Base-by-base conservation (phyloP, 805 yeast genomes). In the Metschnikowia kofuensis region DNA sequence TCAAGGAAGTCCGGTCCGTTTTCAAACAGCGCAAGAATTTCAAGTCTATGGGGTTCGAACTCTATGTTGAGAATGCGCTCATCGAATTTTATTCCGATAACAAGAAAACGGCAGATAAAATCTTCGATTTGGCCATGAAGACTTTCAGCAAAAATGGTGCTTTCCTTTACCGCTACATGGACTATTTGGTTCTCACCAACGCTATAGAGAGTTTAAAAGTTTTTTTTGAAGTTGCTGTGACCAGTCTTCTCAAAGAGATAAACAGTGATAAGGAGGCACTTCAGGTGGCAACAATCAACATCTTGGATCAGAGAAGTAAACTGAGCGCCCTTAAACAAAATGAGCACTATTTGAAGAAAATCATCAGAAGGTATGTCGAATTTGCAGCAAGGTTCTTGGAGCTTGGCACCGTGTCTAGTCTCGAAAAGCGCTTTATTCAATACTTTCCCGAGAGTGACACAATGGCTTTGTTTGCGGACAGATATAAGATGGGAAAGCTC, bases 101-200 rank as follows among this genome's bases (percentile, higher is more conserved):
- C 52, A 69, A 77, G 26, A 83, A 80, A 46, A 82, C 87, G 40
- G 91, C 97, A 0, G 71, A 78, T 44, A 84, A 84, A 61, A 83
- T 91, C 15, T 85, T 89, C 63, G 95, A 87, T 66, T 88, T 39
- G 97, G 95, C 50, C 7, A 70, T 88, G 70, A 87, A 82, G 61
- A 61, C 69, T 40, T 80, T 72, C 35, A 66, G 74, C 12, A 78
- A 67, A 13, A 72, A 82, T 53, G 85, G 85, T 6, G 79, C 75
- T 26, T 91, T 83, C 61, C 74, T 89, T 32, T 72, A 76, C 52
- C 78, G 79, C 42, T 92, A 92, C 64, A 70, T 92, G 56, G 79
- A 84, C 51, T 91, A 86, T 60, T 70, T 94, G 54, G 77, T 89
- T 16, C 69, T 77, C 51, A 74, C 79, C 28, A 85, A 85, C 61